Percentiles rank a stretch among this genome's conserved stretches.
Conservation (phyloP, 2,329 filamentous ascomycete genomes). For the Penicillium sp. region DNA sequence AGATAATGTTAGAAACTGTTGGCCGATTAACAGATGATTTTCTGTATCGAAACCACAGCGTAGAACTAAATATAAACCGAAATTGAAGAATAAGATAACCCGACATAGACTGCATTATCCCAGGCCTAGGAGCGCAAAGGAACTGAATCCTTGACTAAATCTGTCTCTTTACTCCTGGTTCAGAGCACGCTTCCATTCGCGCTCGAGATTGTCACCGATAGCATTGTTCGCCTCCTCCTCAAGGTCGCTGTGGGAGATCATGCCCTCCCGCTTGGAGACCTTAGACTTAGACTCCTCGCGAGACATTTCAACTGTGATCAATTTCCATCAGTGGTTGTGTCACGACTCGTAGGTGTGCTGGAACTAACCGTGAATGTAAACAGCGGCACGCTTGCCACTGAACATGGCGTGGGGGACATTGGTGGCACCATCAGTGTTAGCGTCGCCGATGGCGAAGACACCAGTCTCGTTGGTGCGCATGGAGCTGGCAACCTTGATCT, state of each 20-base stretch:
- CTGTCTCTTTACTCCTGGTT: background rate
- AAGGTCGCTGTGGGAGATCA: slow-evolving; percentile 15
- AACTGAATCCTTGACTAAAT: too few relatives aligned
- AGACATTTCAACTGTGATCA: slow-evolving; percentile 23
- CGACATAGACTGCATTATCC: too few relatives aligned
- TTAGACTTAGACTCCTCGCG: slow-evolving; percentile 25
- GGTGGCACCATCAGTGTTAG: slow-evolving; percentile 55
- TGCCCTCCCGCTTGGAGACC: slow-evolving; percentile 23
- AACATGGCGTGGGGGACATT: slow-evolving; percentile 59
- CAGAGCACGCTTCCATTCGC: slow-evolving; percentile 1
- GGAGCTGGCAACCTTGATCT: slow-evolving; percentile 44
- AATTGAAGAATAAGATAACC: too few relatives aligned
- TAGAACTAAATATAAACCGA: too few relatives aligned
- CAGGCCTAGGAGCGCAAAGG: too few relatives aligned
- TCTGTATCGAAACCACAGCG: too few relatives aligned
- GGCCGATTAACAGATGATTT: too few relatives aligned
- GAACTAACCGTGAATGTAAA: slow-evolving; percentile 46
- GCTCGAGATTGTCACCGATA: slow-evolving; percentile 29
- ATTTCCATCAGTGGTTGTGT: background rate
- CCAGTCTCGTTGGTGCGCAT: slow-evolving; percentile 51
- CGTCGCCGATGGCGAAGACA: slow-evolving; percentile 56
- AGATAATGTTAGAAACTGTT: too few relatives aligned
- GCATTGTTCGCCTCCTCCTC: slow-evolving; percentile 22
- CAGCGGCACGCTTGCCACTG: slow-evolving; percentile 54
- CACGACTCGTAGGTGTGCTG: too few relatives aligned